Evolutionary conservation across 179 eudicot species (phyloP).

Genomic region (Silene vulgaris): DNA sequence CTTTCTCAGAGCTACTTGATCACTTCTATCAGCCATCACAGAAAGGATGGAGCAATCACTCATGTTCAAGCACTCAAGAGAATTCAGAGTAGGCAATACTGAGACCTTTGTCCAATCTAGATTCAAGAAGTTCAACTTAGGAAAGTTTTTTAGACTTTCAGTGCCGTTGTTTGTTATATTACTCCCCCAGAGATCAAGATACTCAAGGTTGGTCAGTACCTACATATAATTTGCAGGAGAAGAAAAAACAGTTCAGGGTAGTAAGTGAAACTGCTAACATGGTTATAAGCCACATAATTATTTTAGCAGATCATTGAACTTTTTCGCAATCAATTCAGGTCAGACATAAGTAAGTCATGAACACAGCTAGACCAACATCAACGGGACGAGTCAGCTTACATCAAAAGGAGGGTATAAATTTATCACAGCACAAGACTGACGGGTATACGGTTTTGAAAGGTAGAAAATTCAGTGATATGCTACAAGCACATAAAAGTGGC

Average conservation of each 20-base stretch:
- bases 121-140: constrained; percentile 51
- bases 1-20: constrained; percentile 39
- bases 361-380: not conserved
- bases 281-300: not conserved
- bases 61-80: constrained; percentile 63
- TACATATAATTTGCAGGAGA: constrained; percentile 18
- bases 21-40: constrained; percentile 40
- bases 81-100: constrained; percentile 49
- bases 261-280: not conserved
- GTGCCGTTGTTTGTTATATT: constrained; percentile 55
- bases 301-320: not conserved
- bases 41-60: constrained; percentile 62
- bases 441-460: not conserved
- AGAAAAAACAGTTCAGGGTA: not conserved
- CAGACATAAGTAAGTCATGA: not conserved
- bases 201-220: constrained; percentile 59
- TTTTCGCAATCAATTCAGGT: not conserved
- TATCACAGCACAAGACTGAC: not conserved
- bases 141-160: constrained; percentile 37
- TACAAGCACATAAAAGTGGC: not conserved
- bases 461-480: not conserved
- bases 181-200: constrained; percentile 87
- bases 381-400: not conserved
- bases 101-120: constrained; percentile 82
- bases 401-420: not conserved